Evolutionary conservation across 805 yeast species (phyloP).

Genomic region (Pichia eremophila): DNA sequence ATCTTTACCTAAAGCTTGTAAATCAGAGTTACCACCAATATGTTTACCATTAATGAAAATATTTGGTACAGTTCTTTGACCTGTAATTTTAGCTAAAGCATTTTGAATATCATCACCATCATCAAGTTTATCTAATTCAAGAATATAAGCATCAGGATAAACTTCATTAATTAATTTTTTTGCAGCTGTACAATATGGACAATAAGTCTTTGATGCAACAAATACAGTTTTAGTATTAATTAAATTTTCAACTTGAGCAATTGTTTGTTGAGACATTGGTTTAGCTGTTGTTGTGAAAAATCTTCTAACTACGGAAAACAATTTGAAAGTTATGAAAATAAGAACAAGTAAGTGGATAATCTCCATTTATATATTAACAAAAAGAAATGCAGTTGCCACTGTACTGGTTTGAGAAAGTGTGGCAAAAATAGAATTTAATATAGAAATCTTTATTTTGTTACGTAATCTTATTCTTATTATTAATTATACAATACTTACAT

Average conservation of each 20-base stretch:
- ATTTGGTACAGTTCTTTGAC: constrained; percentile 92
- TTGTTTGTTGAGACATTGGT: constrained; percentile 53
- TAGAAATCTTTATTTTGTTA: too few relatives aligned
- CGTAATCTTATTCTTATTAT: too few relatives aligned
- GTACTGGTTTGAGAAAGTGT: too few relatives aligned
- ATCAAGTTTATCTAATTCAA: constrained; percentile 43
- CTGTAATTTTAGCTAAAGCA: constrained; percentile 67
- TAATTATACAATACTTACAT: too few relatives aligned
- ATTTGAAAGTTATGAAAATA: constrained; percentile 14
- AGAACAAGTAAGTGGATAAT: background rate
- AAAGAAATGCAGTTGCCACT: too few relatives aligned
- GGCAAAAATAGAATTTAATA: background rate
- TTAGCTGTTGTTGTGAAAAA: constrained; percentile 21
- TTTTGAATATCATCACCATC: constrained; percentile 79
- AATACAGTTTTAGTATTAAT: constrained; percentile 61
- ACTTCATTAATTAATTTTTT: constrained; percentile 32
- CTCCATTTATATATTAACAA: background rate
- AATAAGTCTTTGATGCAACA: constrained; percentile 73
- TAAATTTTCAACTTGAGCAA: constrained; percentile 49
- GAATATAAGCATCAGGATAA: constrained; percentile 40
- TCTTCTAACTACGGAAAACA: constrained; percentile 23
- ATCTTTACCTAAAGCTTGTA: constrained; percentile 52
- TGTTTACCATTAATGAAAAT: constrained; percentile 85
- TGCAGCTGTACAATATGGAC: constrained; percentile 54
- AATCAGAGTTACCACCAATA: constrained; percentile 90